Percentiles rank a stretch among this genome's conserved stretches.
Conservation (phyloP, 1,284 basidiomycete species). For the Pascua sp. region DNA sequence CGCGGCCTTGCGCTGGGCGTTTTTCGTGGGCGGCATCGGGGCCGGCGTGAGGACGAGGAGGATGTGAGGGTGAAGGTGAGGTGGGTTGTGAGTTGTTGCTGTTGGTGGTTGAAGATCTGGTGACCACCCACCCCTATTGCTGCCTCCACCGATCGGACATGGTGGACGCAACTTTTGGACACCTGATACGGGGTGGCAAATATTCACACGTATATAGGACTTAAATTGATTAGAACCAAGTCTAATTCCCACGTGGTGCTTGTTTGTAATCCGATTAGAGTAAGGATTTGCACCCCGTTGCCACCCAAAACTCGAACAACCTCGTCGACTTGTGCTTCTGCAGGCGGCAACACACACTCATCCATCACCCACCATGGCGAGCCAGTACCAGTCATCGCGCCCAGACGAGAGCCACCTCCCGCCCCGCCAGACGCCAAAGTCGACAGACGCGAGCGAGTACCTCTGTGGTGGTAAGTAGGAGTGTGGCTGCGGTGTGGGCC, state of each 20-base stretch:
- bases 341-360: not conserved
- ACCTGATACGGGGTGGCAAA: not conserved
- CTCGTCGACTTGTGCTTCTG: not conserved
- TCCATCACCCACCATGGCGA: slow-evolving; percentile 30
- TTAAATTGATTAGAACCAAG: not conserved
- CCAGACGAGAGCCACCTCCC: slow-evolving; percentile 34
- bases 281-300: slow-evolving; percentile 4
- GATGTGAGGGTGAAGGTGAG: too few relatives aligned
- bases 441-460: slow-evolving; percentile 70
- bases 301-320: not conserved
- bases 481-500: not conserved
- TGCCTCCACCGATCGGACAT: not conserved
- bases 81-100: too few relatives aligned
- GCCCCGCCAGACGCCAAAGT: slow-evolving; percentile 28
- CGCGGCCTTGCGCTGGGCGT: slow-evolving; percentile 14
- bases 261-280: not conserved
- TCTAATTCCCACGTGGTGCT: not conserved
- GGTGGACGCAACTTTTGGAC: slow-evolving; percentile 8
- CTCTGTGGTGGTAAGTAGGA: slow-evolving; percentile 79
- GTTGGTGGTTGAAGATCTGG: too few relatives aligned
- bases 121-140: too few relatives aligned
- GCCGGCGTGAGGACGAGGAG: not conserved
- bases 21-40: slow-evolving; percentile 20
- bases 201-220: not conserved
- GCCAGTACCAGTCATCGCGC: slow-evolving; percentile 35